Evolutionary conservation across 345 rosid genomes (phyloP).

Genomic region (Rhodomyrtus tomentosa): DNA sequence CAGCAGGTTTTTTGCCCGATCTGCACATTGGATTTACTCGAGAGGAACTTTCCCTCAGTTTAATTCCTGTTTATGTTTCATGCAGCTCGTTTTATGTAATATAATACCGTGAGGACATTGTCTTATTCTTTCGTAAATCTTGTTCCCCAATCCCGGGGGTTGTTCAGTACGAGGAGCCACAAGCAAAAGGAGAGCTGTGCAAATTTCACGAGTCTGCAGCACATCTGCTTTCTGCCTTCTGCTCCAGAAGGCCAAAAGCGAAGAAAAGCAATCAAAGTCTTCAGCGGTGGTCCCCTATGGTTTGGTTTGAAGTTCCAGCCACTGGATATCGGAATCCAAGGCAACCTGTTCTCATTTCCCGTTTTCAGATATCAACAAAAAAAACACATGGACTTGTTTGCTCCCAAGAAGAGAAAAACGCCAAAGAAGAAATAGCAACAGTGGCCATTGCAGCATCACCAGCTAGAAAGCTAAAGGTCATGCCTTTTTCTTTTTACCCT

Average conservation of each 20-base stretch:
- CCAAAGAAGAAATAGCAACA: neutral
- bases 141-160: neutral
- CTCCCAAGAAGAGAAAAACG: neutral
- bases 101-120: neutral
- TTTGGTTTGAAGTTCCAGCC: neutral
- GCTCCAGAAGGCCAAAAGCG: neutral
- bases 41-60: neutral
- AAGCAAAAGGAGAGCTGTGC: neutral
- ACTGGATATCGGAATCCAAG: neutral
- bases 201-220: neutral
- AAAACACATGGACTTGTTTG: neutral
- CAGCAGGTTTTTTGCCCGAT: neutral
- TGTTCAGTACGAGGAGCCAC: neutral
- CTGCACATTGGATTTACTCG: neutral
- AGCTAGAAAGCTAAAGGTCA: neutral
- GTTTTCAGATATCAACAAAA: neutral
- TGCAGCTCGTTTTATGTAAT: neutral
- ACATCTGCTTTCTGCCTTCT: neutral
- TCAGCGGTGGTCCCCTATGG: neutral
- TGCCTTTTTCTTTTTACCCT: neutral
- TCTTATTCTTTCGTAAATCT: neutral
- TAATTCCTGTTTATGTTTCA: neutral
- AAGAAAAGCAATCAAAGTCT: neutral
- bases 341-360: neutral
- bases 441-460: neutral